phyloP scores from a whole-genome alignment of 345 rosid genomes.

The Anacardium occidentale region DNA sequence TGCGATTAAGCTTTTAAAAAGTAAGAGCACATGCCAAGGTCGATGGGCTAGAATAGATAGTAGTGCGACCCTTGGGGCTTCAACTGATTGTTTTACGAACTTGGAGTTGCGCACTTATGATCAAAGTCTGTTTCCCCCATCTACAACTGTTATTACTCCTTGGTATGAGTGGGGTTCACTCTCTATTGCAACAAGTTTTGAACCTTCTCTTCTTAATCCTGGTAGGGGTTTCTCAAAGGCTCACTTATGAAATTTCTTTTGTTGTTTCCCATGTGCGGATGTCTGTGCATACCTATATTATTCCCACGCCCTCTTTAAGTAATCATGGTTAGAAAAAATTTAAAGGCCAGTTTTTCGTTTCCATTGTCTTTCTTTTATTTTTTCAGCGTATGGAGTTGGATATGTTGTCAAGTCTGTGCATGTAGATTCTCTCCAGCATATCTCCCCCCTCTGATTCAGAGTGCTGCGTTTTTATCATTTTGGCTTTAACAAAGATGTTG shows the following conservation, averaged over 20 bases:
- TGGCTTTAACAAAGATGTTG: neutral
- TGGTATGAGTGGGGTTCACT: constrained; percentile 36
- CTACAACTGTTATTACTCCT: constrained; percentile 24
- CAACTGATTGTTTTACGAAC: constrained; percentile 41
- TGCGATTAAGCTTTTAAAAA: constrained; percentile 51
- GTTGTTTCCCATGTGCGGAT: too few species aligned
- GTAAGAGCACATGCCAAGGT: constrained; percentile 82
- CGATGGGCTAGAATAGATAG: constrained; percentile 62
- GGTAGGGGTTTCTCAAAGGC: constrained; percentile 38
- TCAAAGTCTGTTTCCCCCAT: constrained; percentile 58
- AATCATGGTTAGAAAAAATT: too few species aligned
- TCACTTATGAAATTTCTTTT: neutral
- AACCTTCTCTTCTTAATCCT: constrained; percentile 33
- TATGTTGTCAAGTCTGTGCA: too few species aligned
- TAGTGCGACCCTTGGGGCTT: constrained; percentile 29
- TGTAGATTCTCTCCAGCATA: too few species aligned
- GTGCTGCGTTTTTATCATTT: too few species aligned
- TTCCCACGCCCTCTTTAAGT: too few species aligned
- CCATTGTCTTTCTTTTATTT: too few species aligned
- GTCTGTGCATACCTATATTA: too few species aligned
- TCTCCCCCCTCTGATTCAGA: too few species aligned
- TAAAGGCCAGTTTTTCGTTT: too few species aligned
- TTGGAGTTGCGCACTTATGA: constrained; percentile 69
- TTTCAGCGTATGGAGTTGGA: neutral
- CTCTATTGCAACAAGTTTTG: constrained; percentile 34